A percentile compares a stretch with the other conserved stretches of the same genome.
These are phyloP conservation scores for Macrolepiota albuminosa DNA, from an alignment of 768 basidiomycete species.

Conservation along the genomic window DNA sequence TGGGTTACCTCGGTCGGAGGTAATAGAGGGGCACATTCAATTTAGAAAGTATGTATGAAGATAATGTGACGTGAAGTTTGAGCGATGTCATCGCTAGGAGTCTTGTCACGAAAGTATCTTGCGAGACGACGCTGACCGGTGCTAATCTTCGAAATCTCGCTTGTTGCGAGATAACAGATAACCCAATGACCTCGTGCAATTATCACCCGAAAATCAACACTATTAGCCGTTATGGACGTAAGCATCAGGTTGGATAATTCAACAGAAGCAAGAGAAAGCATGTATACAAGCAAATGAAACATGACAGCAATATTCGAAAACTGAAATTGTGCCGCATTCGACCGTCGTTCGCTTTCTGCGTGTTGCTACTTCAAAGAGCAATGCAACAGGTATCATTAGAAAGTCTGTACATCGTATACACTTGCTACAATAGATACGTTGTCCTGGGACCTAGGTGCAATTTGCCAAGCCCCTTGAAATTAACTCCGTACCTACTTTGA, in stretches of 20 bases:
- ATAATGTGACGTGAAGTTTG: slow-evolving; percentile 14
- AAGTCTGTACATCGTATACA: neutral
- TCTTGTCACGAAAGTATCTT: slow-evolving; percentile 49
- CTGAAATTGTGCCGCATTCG: too few species aligned
- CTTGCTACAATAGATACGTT: neutral
- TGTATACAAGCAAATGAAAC: too few species aligned
- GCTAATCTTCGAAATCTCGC: slow-evolving; percentile 29
- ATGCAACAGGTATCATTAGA: neutral
- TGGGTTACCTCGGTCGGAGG: slow-evolving; percentile 66
- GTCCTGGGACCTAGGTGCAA: neutral
- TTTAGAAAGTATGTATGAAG: slow-evolving; percentile 21
- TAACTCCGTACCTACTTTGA: slow-evolving; percentile 9
- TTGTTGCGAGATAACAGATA: slow-evolving; percentile 65
- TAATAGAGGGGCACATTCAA: slow-evolving; percentile 65
- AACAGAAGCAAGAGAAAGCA: too few species aligned
- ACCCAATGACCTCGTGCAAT: slow-evolving; percentile 76
- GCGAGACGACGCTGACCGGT: slow-evolving; percentile 38
- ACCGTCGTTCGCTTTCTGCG: neutral
- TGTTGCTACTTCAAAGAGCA: neutral
- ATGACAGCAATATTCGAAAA: too few species aligned
- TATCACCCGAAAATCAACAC: slow-evolving; percentile 21
- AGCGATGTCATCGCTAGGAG: slow-evolving; percentile 56
- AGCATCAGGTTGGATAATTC: too few species aligned
- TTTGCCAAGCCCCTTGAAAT: neutral
- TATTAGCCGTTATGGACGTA: too few species aligned